These are phyloP conservation scores for Casuarina glauca DNA, from an alignment of 306 rosid genomes.

Conservation along the genomic window DNA sequence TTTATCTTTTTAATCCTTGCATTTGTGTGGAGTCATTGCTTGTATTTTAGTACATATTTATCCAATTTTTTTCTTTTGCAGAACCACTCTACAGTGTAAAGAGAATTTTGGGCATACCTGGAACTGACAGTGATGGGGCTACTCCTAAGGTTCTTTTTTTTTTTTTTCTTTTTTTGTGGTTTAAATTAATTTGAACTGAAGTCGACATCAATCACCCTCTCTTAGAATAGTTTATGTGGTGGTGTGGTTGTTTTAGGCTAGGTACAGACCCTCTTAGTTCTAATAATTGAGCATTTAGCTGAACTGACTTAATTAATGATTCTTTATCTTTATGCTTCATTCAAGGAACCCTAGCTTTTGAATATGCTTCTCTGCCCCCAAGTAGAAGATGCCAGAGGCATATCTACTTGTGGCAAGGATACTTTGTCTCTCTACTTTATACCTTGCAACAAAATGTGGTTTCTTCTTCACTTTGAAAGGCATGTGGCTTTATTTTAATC, in stretches of 20 bases:
- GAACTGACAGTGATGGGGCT: constrained; percentile 8
- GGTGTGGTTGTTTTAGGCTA: constrained; percentile 3
- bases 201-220: not conserved
- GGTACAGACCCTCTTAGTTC: constrained; percentile 8
- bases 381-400: not conserved
- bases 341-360: constrained; percentile 1
- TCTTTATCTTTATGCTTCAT: not conserved
- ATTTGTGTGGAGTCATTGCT: not conserved
- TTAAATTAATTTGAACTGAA: not conserved
- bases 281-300: constrained; percentile 14
- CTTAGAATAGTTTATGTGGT: not conserved
- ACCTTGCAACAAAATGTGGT: not conserved
- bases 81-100: constrained; percentile 50
- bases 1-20: not conserved
- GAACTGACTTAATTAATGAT: not conserved
- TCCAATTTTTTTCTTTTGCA: constrained; percentile 32
- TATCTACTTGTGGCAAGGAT: constrained; percentile 5
- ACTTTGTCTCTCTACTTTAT: not conserved
- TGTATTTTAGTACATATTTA: constrained; percentile 20
- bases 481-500: not conserved
- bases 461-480: not conserved
- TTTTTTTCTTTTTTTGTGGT: constrained; percentile 1
- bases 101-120: constrained; percentile 13
- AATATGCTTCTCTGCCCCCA: constrained; percentile 7
- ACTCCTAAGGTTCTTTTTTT: constrained; percentile 32